Base-by-base conservation (phyloP, 2,329 filamentous ascomycete species). In the Cadophora sp. region DNA sequence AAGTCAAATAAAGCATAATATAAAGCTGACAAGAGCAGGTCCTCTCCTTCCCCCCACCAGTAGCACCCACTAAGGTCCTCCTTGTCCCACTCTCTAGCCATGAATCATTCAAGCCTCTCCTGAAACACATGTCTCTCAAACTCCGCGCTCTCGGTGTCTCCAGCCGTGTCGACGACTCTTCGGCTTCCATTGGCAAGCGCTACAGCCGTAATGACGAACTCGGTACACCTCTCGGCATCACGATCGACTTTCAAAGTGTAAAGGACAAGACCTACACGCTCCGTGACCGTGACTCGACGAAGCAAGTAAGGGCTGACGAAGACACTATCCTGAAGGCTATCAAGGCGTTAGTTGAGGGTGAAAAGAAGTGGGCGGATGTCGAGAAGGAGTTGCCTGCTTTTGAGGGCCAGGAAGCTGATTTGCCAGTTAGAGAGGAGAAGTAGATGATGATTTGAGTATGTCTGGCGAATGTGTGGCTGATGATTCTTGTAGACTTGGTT, bases 151-250 rank as follows among this genome's bases (percentile, higher is more conserved):
- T 91, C 64, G 92, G 91, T 67, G 85, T 98, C 65, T 93, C 93
- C 53, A 97, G 89, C 84, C 91, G 92, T 69, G 88, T 97, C 46
- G 96, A 98, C 77, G 92, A 96, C 80, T 97, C 93, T 16, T 93
- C 91, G 31, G 94, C 94, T 70, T 94, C 90, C 71, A 98, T 98
- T 75, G 95, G 95, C 79, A 97, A 97, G 86, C 91, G 95, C 64
- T 98, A 97, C 81, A 90, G 92, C 78, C 90, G 96, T 76, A 97
- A 97, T 79, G 95, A 98, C 80, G 95, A 98, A 83, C 87, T 97
- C 68, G 96, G 95, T 76, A 98, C 96, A 55, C 93, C 95, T 8
- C 90, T 97, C 72, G 95, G 94, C 78, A 90, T 98, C 80, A 98
- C 95, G 0, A 88, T 98, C 69, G 95, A 98, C 80, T 98, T 97